These are phyloP conservation scores for Pseudonitzschia multiseries DNA, from an alignment of 108 stramenopile genomes.

Conservation along the genomic window DNA sequence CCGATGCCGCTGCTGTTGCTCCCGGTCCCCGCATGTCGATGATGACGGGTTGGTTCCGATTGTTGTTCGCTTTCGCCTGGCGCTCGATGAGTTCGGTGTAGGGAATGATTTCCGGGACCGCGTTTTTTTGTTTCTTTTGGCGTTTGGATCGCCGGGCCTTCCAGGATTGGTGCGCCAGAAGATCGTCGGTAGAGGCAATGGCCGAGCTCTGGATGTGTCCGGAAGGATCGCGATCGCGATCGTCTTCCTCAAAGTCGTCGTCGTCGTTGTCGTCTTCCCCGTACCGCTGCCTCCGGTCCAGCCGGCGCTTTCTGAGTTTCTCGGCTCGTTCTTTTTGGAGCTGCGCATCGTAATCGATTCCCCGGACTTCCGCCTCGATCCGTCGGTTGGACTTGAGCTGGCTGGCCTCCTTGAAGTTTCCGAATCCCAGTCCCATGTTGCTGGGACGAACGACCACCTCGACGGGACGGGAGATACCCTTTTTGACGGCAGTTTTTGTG, in stretches of 20 bases:
- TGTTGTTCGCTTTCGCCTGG: conserved; percentile 1
- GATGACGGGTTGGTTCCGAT: conserved; percentile 45
- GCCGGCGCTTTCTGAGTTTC: neutral
- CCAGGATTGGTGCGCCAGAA: conserved; percentile 51
- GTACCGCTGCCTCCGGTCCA: conserved; percentile 13
- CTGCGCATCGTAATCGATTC: conserved; percentile 37
- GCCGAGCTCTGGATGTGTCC: conserved; percentile 40
- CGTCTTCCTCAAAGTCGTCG: conserved; percentile 23
- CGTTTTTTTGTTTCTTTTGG: conserved; percentile 28
- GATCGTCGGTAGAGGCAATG: conserved; percentile 59
- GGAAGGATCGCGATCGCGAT: neutral
- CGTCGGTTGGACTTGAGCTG: conserved; percentile 71
- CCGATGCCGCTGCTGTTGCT: neutral
- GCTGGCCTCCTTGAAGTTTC: conserved; percentile 81
- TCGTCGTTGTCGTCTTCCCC: conserved; percentile 14
- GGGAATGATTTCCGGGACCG: conserved; percentile 53
- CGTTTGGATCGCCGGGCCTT: conserved; percentile 32
- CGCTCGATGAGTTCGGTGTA: conserved; percentile 62
- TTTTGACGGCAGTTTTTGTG: conserved; percentile 7
- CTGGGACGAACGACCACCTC: conserved; percentile 90
- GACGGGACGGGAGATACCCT: conserved; percentile 84
- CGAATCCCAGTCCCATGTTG: conserved; percentile 87
- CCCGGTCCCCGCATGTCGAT: conserved; percentile 83
- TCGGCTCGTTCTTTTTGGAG: conserved; percentile 18
- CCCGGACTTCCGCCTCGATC: conserved; percentile 81